A percentile compares a stretch with the other conserved stretches of the same genome.
These are phyloP conservation scores for Apiotrichum porosum DNA, from an alignment of 1,284 basidiomycete species.

Conservation along the genomic window DNA sequence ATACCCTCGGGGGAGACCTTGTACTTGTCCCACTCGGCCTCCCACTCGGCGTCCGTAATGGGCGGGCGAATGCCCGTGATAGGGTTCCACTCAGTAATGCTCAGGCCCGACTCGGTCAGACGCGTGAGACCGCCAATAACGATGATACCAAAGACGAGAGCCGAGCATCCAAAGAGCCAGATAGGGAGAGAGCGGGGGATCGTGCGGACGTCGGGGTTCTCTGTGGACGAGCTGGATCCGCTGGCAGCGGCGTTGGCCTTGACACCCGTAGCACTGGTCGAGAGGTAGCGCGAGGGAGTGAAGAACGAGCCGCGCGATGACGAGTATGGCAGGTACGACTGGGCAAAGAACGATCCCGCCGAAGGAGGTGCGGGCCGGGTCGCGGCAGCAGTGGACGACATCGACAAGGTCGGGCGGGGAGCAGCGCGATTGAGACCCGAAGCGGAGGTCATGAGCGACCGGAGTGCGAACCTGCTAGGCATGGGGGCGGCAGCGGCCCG, in stretches of 20 bases:
- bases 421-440: neutral
- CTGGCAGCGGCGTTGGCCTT: neutral
- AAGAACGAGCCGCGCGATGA: slow-evolving; percentile 14
- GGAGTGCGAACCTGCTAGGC: neutral
- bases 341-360: slow-evolving; percentile 9
- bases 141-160: slow-evolving; percentile 83
- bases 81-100: slow-evolving; percentile 97
- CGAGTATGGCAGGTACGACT: slow-evolving; percentile 11
- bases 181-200: slow-evolving; percentile 66
- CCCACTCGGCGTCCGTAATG: slow-evolving; percentile 71
- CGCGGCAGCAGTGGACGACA: neutral
- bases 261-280: neutral
- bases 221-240: neutral
- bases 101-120: slow-evolving; percentile 93
- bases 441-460: neutral
- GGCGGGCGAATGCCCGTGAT: slow-evolving; percentile 88
- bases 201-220: slow-evolving; percentile 52
- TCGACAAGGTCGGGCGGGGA: neutral
- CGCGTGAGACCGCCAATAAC: slow-evolving; percentile 95
- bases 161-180: slow-evolving; percentile 79
- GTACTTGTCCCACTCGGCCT: slow-evolving; percentile 90
- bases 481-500: neutral
- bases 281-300: slow-evolving; percentile 11
- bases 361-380: neutral
- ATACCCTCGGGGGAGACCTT: slow-evolving; percentile 92